These are phyloP conservation scores for Podila epigama DNA, from an alignment of 192 early-diverging fungal genomes.

Conservation along the genomic window DNA sequence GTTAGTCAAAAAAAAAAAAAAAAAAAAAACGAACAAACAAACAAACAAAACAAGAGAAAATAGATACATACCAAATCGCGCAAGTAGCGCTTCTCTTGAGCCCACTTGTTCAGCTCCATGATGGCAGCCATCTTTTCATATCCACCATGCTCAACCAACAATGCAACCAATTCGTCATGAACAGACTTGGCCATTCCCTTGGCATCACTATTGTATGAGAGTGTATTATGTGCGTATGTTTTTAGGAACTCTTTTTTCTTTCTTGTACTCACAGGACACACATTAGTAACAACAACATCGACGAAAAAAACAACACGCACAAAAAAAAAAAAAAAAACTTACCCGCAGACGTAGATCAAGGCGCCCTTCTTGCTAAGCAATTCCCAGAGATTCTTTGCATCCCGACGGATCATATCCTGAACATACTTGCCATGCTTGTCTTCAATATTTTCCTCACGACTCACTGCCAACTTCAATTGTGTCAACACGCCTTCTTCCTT, in stretches of 20 bases:
- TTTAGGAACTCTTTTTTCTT: not conserved
- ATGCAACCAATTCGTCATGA: slow-evolving; percentile 74
- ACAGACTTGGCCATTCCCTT: slow-evolving; percentile 92
- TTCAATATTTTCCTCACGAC: slow-evolving; percentile 61
- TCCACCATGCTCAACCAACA: slow-evolving; percentile 60
- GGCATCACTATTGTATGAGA: slow-evolving; percentile 65
- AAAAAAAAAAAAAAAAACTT: slow-evolving; percentile 20
- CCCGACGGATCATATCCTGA: slow-evolving; percentile 76
- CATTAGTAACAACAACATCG: not conserved
- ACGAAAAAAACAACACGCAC: no score
- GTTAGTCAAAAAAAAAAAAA: not conserved
- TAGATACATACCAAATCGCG: slow-evolving; percentile 68
- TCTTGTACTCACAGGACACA: no score
- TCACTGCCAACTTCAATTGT: slow-evolving; percentile 68
- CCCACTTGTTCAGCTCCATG: slow-evolving; percentile 68
- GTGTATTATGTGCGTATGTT: not conserved
- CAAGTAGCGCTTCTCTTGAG: slow-evolving; percentile 69
- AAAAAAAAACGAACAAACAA: not conserved
- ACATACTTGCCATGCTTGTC: slow-evolving; percentile 74
- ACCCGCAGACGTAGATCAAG: slow-evolving; percentile 80
- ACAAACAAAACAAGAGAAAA: not conserved
- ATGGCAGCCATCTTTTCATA: slow-evolving; percentile 60
- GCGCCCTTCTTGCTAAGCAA: slow-evolving; percentile 67
- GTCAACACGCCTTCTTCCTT: slow-evolving; percentile 60
- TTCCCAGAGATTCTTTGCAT: slow-evolving; percentile 62